A percentile compares a stretch with the other conserved stretches of the same genome.
phyloP scores from a whole-genome alignment of 257 asterid species.

The Datura wrightii region DNA sequence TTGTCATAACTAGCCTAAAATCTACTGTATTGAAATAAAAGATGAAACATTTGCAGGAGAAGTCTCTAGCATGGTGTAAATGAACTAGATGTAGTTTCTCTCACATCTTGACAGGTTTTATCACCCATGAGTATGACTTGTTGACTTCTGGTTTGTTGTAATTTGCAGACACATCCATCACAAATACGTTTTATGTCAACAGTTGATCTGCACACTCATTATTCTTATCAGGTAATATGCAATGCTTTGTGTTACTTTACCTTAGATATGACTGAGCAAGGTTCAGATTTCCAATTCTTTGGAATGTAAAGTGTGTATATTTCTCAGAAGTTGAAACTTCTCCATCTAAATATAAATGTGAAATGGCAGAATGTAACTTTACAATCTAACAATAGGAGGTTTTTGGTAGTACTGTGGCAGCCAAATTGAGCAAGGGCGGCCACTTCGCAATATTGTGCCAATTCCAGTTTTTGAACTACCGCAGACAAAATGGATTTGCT shows the following conservation, averaged over 20 bases:
- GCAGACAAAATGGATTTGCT: background rate
- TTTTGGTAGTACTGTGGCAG: background rate
- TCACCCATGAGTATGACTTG: slow-evolving; percentile 1
- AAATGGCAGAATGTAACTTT: background rate
- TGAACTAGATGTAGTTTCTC: background rate
- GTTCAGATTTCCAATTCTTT: background rate
- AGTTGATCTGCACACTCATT: slow-evolving; percentile 97
- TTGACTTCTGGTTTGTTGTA: slow-evolving; percentile 35
- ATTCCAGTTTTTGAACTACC: too few species aligned
- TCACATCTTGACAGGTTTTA: slow-evolving; percentile 15
- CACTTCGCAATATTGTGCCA: too few species aligned
- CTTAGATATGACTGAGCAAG: background rate
- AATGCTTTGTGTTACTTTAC: background rate
- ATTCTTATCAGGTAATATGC: slow-evolving; percentile 88
- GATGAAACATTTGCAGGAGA: slow-evolving; percentile 30
- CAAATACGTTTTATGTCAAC: slow-evolving; percentile 99
- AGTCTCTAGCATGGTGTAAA: background rate
- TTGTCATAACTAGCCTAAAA: background rate
- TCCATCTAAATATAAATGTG: background rate
- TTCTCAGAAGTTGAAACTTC: background rate
- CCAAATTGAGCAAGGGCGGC: too few species aligned
- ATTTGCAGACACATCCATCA: slow-evolving; percentile 97
- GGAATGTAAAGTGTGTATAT: background rate
- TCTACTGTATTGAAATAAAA: background rate
- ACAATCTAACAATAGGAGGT: background rate